Evolutionary conservation across 1,139 yeast species (phyloP), one percentile per base, ranked within the genome.

Genomic region (Zygoascus hellenicus): DNA sequence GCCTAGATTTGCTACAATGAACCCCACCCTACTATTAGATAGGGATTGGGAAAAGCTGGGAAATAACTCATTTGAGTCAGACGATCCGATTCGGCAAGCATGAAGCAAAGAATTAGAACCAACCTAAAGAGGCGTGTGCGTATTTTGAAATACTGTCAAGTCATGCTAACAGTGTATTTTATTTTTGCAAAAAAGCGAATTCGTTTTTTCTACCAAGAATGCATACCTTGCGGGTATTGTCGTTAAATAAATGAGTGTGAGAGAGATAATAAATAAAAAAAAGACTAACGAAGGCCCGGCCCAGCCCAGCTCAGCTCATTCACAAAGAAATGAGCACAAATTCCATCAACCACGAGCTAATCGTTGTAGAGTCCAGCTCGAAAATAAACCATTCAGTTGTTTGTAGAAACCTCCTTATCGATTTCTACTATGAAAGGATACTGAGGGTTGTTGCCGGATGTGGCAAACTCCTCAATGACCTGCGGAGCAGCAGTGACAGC

Each of bases 371-470:
- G 26, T 22, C 26, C 26, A 7, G 26, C 26, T 22, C 26, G 26
- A 7, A 22, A 7, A 22, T 22, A n/a, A 13, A 9, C n/a, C 31
- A 6, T 41, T 26, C 19, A 41, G 13, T 32, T 29, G 30, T 43
- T 43, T 22, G 43, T 55, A 19, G 54, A 36, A 39, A 67, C 70
- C 13, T 51, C 60, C 47, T 65, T 55, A 55, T 71, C 76, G 36
- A 57, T 35, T 51, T 71, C 76, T 40, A 71, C 58, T 38, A 65
- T 57, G 51, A 71, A 70, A 3, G 75, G 75, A 47, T 55, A 63
- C 33, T 64, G 62, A 22, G 54, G 45, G 51, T 60, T 56, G 43
- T 59, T 54, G 17, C 48, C 50, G 34, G 58, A 53, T 17, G 49
- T 48, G 19, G 61, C 58, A 22, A 68, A 53, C 34, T 53, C 49